Evolutionary conservation across 2,329 filamentous ascomycete genomes (phyloP), one percentile per base, ranked within the genome.

Genomic region (Endocalyx cinctus): DNA sequence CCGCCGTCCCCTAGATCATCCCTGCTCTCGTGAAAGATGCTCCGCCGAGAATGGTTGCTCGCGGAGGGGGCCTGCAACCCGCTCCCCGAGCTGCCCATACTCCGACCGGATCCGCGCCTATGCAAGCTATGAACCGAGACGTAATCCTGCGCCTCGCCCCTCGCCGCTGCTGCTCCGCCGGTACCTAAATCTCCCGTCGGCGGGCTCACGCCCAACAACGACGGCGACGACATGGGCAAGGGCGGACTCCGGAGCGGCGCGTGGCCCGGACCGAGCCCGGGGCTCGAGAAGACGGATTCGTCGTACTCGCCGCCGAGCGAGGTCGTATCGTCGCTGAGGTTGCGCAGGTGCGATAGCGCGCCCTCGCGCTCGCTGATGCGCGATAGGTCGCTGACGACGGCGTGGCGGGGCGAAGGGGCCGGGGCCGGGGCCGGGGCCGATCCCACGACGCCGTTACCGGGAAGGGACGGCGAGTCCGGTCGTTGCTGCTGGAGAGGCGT

Each of bases 241-340:
- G n/a, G n/a, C n/a, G n/a, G n/a, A n/a, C n/a, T n/a, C n/a, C n/a
- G n/a, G n/a, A n/a, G n/a, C n/a, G n/a, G n/a, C n/a, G n/a, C n/a
- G n/a, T n/a, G n/a, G n/a, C n/a, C n/a, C n/a, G n/a, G n/a, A n/a
- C n/a, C n/a, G n/a, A n/a, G n/a, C n/a, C n/a, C n/a, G n/a, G n/a
- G n/a, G n/a, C n/a, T n/a, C n/a, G n/a, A n/a, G n/a, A n/a, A n/a
- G n/a, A n/a, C n/a, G n/a, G n/a, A n/a, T n/a, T n/a, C n/a, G n/a
- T n/a, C n/a, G n/a, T n/a, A n/a, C n/a, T n/a, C n/a, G n/a, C n/a
- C n/a, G n/a, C n/a, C n/a, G n/a, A n/a, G n/a, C n/a, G n/a, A n/a
- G n/a, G 66, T 59, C 3, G 62, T 66, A 2, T 52, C 51, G 38
- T 64, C 62, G 49, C 64, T 68, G 27, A 62, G 53, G 25, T 67